Evolutionary conservation across 768 basidiomycete genomes (phyloP).

Genomic region (Psilocybe cubensis): DNA sequence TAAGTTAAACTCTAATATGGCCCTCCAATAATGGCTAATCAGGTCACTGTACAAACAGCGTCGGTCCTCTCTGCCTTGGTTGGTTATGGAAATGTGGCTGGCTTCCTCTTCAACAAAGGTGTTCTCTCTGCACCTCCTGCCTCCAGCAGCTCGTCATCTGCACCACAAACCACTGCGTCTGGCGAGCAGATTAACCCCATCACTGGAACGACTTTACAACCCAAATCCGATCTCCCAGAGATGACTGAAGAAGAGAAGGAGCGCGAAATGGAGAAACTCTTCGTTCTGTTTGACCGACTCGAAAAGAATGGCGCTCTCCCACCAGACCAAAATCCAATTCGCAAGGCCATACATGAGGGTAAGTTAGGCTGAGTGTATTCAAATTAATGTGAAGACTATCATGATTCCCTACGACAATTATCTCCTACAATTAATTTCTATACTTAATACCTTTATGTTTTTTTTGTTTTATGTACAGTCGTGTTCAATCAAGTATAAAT

Average conservation of each 20-base stretch:
- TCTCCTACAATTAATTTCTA: constrained; percentile 1
- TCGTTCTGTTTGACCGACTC: constrained; percentile 89
- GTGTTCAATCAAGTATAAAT: background rate
- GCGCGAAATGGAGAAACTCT: constrained; percentile 87
- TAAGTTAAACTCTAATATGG: constrained; percentile 21
- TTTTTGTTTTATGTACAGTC: background rate
- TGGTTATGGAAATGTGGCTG: constrained; percentile 96
- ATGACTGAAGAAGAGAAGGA: constrained; percentile 99
- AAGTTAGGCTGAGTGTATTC: constrained; percentile 21
- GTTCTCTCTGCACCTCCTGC: constrained; percentile 58
- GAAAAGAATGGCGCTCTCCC: constrained; percentile 75
- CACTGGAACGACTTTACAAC: constrained; percentile 69
- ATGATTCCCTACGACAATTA: background rate
- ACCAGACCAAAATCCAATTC: constrained; percentile 69
- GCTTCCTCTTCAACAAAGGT: constrained; percentile 92
- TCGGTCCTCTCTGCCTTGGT: constrained; percentile 72
- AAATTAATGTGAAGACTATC: background rate
- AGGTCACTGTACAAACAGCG: constrained; percentile 40
- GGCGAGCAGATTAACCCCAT: constrained; percentile 75
- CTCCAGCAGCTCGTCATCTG: constrained; percentile 28
- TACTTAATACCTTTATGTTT: background rate
- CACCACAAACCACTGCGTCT: constrained; percentile 36
- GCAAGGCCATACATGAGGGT: constrained; percentile 62
- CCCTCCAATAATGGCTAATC: background rate
- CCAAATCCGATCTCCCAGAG: constrained; percentile 41